Evolutionary conservation across 2,329 filamentous ascomycete genomes (phyloP).

Genomic region (Metarhizium sp.): DNA sequence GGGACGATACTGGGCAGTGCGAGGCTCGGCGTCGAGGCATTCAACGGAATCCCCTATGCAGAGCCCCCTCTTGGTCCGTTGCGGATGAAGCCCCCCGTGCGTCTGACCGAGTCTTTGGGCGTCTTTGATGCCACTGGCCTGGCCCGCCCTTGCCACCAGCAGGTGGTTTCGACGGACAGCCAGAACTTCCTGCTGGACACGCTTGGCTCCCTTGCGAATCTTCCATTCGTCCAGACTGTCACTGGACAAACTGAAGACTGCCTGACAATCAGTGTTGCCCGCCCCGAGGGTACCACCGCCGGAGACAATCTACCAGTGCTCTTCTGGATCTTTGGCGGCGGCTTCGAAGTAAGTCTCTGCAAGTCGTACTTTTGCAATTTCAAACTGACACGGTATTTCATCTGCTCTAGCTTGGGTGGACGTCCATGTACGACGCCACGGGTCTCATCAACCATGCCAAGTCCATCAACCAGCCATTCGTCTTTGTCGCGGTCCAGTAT

Average conservation of each 20-base stretch:
- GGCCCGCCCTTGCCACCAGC: constrained; percentile 49
- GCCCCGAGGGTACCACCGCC: constrained; percentile 32
- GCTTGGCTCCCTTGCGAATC: constrained; percentile 29
- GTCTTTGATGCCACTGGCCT: constrained; percentile 39
- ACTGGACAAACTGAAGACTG: constrained; percentile 35
- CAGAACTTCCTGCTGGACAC: constrained; percentile 23
- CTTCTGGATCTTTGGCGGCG: constrained; percentile 50
- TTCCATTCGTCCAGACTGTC: constrained; percentile 31
- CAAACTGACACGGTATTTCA: neutral
- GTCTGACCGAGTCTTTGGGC: constrained; percentile 38
- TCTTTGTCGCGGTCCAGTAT: constrained; percentile 74
- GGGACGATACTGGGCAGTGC: neutral
- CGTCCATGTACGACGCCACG: neutral
- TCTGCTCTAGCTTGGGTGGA: neutral
- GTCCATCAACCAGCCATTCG: constrained; percentile 37
- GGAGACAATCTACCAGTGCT: constrained; percentile 41
- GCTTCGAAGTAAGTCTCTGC: constrained; percentile 10
- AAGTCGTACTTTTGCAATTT: neutral
- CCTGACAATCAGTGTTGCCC: constrained; percentile 36
- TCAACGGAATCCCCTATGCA: constrained; percentile 56
- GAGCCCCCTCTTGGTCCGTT: constrained; percentile 47
- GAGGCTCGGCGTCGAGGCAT: constrained; percentile 37
- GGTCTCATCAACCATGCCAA: neutral
- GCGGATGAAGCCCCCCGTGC: constrained; percentile 50
- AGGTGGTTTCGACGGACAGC: constrained; percentile 17